Evolutionary conservation across 192 early-diverging fungal species (phyloP).

Genomic region (Paraglomus brasilianum): DNA sequence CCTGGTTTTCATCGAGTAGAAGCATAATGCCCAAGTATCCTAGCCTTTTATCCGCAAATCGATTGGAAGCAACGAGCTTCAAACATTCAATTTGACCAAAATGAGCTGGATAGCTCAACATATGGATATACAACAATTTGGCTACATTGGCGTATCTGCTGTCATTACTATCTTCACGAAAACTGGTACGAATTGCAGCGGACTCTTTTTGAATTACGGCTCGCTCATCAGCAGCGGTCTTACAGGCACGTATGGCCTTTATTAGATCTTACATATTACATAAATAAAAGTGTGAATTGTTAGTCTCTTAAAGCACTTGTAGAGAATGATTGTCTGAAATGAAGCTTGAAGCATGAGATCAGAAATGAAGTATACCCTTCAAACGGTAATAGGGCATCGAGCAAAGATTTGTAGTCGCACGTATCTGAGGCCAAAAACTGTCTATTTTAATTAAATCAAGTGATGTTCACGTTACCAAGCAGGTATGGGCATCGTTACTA

Average conservation of each 20-base stretch:
- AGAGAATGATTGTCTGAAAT: neutral
- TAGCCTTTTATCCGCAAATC: constrained; percentile 96
- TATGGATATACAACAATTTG: constrained; percentile 97
- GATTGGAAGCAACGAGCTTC: constrained; percentile 90
- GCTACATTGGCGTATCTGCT: constrained; percentile 91
- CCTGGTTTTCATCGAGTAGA: constrained; percentile 96
- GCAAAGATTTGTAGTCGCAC: too few relatives aligned
- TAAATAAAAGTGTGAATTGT: neutral
- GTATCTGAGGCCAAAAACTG: too few relatives aligned
- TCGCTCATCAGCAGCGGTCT: constrained; percentile 97
- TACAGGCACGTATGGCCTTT: constrained; percentile 94
- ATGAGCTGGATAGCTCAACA: constrained; percentile 98
- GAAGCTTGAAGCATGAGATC: neutral
- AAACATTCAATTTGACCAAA: constrained; percentile 99
- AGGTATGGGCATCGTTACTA: too few relatives aligned
- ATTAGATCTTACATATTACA: constrained; percentile 75
- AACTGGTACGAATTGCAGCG: constrained; percentile 92
- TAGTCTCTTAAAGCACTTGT: neutral
- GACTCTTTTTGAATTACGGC: constrained; percentile 96
- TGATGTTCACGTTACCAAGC: too few relatives aligned
- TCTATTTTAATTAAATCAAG: too few relatives aligned
- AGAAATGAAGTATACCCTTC: constrained; percentile 10
- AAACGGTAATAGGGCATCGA: constrained; percentile 30
- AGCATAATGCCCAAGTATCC: constrained; percentile 98
- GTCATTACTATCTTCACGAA: constrained; percentile 94